phyloP scores from a whole-genome alignment of 2,329 filamentous ascomycete species.

The Neofusicoccum ribis region DNA sequence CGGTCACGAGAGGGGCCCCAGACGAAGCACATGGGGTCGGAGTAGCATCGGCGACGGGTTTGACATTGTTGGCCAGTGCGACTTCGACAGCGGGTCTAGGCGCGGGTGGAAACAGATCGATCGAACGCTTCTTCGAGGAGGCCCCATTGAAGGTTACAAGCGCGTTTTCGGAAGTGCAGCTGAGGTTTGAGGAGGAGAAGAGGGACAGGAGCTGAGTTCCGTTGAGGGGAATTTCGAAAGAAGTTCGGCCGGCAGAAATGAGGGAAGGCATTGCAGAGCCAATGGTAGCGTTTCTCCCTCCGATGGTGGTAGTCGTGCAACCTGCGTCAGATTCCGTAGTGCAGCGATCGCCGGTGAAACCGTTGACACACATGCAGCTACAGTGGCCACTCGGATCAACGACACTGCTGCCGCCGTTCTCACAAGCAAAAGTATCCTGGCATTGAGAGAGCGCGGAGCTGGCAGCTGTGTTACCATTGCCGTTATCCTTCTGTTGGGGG shows the following conservation, averaged over 20 bases:
- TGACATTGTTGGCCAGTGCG: not conserved
- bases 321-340: conserved; percentile 50
- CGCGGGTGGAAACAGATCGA: conserved; percentile 2
- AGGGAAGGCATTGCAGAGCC: conserved; percentile 77
- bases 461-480: conserved; percentile 21
- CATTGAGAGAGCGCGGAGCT: conserved; percentile 47
- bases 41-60: not conserved
- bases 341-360: conserved; percentile 71
- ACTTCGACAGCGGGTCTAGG: conserved; percentile 1
- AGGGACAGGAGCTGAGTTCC: conserved; percentile 69
- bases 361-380: conserved; percentile 84
- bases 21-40: not conserved
- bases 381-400: conserved; percentile 65
- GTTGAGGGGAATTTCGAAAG: conserved; percentile 76
- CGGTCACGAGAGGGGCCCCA: not conserved
- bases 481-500: conserved; percentile 47
- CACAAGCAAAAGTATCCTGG: conserved; percentile 62
- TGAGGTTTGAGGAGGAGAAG: conserved; percentile 73
- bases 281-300: conserved; percentile 64
- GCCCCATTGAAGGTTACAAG: conserved; percentile 75
- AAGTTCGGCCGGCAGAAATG: conserved; percentile 62
- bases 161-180: conserved; percentile 82
- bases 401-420: conserved; percentile 79
- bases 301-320: conserved; percentile 55
- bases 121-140: conserved; percentile 25